Evolutionary conservation across 495 filamentous ascomycete genomes (phyloP), one percentile per base, ranked within the genome.

Genomic region (Xylona heveae): DNA sequence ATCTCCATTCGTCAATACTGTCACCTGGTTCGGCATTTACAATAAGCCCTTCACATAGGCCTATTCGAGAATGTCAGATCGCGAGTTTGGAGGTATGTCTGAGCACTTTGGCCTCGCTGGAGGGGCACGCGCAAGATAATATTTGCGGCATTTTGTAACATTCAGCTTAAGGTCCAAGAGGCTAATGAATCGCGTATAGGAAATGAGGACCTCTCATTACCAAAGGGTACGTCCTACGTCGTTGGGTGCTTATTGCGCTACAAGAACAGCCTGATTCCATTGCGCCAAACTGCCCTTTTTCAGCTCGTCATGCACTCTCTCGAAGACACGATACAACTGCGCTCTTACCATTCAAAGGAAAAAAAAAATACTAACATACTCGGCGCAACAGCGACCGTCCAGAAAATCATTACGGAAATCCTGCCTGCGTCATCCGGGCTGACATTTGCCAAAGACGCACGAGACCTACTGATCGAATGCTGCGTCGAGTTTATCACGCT

Each of bases 401-500:
- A 91, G 47, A 97, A 97, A 54, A 97, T 97, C 41, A 80, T 97
- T 47, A 73, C 68, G 41, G 88, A 97, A 50, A 94, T 97, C 45
- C 65, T 97, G 2, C 68, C 78, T 5, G 49, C 71, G 1, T 68
- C 71, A 19, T 59, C 59, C 35, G 74, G 70, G 31, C 58, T 78
- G 25, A 68, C 65, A 2, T 95, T 94, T 48, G 77, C 80, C 16
- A 90, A 85, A 54, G 88, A 97, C 42, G 81, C 88, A 2, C 71
- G 90, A 31, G 88, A 97, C 44, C 61, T 94, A 3, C 66, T 97
- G 26, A 95, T 95, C 55, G 88, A 95, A 54, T 95, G 85, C 61
- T 97, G 90, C 49, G 88, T 95, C 39, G 88, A 97, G 48, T 97
- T 95, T 58, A 94, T 97, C 51, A 94, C 90, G 6, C 65, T 97